Conservation (phyloP, 495 filamentous ascomycete species). For the Xylona heveae region DNA sequence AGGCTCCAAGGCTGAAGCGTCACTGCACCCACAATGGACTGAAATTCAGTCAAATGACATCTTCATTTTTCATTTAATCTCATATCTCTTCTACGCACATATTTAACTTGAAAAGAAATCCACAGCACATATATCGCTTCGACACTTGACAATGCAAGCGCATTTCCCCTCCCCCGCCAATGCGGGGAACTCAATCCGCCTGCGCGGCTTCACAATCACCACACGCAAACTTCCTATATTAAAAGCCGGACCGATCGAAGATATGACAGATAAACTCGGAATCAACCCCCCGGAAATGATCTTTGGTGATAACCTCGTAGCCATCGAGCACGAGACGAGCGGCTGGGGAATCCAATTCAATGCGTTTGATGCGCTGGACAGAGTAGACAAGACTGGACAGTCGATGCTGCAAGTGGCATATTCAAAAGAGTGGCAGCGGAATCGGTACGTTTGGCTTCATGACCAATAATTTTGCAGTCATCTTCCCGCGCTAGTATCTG, state of each 20-base stretch:
- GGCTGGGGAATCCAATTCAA: conserved; percentile 65
- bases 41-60: too few relatives aligned
- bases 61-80: too few relatives aligned
- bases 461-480: too few relatives aligned
- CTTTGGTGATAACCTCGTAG: conserved; percentile 79
- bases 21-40: too few relatives aligned
- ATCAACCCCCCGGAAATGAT: conserved; percentile 97
- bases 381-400: conserved; percentile 80
- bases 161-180: background rate
- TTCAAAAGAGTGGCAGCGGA: conserved; percentile 73
- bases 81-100: too few relatives aligned
- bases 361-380: conserved; percentile 66
- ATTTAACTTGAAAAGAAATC: too few relatives aligned
- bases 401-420: conserved; percentile 85
- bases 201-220: conserved; percentile 45
- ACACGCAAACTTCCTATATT: conserved; percentile 81
- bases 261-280: conserved; percentile 51
- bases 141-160: too few relatives aligned
- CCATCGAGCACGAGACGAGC: conserved; percentile 41
- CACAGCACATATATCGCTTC: too few relatives aligned
- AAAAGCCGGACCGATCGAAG: conserved; percentile 75
- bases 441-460: conserved; percentile 28
- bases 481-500: too few relatives aligned
- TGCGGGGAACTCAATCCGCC: background rate
- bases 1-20: too few relatives aligned